A percentile compares a stretch with the other conserved stretches of the same genome.
Evolutionary conservation across 1,284 basidiomycete genomes (phyloP).

Genomic region (Leccinum fuscescens): DNA sequence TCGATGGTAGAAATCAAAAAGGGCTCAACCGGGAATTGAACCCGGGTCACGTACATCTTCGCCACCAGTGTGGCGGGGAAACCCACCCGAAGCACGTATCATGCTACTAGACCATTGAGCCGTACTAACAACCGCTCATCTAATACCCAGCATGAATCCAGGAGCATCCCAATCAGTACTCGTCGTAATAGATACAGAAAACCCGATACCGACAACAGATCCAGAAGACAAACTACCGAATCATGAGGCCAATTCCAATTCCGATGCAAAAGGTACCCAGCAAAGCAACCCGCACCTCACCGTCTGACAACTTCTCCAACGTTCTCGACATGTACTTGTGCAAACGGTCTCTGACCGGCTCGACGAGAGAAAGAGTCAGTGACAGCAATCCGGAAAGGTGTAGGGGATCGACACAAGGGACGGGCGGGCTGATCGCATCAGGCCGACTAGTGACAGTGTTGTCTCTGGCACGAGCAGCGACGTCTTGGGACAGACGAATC

Average conservation of each 20-base stretch:
- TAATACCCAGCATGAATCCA: neutral
- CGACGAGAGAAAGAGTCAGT: constrained; percentile 47
- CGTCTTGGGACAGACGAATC: constrained; percentile 52
- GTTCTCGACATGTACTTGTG: constrained; percentile 14
- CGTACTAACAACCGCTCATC: neutral
- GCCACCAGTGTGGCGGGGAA: constrained; percentile 19
- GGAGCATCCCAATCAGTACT: neutral
- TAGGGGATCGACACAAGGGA: constrained; percentile 42
- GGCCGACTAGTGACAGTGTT: constrained; percentile 19
- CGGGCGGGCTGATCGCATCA: constrained; percentile 8
- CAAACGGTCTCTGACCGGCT: constrained; percentile 23
- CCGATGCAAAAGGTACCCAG: constrained; percentile 36
- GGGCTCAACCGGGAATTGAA: constrained; percentile 28
- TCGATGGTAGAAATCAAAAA: constrained; percentile 13
- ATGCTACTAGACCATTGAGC: constrained; percentile 46
- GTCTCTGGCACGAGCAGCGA: constrained; percentile 45
- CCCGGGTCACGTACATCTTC: constrained; percentile 43
- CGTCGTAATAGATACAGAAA: neutral
- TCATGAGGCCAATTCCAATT: constrained; percentile 31
- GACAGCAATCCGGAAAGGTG: constrained; percentile 47
- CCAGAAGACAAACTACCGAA: constrained; percentile 24
- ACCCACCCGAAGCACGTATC: constrained; percentile 38
- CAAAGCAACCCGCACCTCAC: constrained; percentile 29
- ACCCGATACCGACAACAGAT: neutral
- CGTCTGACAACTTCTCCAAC: constrained; percentile 27